Evolutionary conservation across 495 filamentous ascomycete genomes (phyloP).

Genomic region (Penicillium mononematosum): DNA sequence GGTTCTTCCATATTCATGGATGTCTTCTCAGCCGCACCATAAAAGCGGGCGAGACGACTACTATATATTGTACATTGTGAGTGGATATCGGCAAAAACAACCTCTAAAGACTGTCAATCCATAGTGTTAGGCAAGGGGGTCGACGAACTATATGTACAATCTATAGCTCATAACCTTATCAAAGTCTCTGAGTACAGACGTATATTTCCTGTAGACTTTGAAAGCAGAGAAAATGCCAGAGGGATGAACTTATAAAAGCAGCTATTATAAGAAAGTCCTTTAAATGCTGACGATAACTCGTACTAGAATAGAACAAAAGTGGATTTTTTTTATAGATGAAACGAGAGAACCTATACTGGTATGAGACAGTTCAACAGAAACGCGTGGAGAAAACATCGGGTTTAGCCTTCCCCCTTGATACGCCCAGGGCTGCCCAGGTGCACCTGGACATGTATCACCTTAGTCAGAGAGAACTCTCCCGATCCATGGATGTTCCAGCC

Average conservation of each 20-base stretch:
- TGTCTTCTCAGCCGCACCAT: neutral
- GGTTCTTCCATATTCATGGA: no score
- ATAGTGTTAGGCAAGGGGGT: neutral
- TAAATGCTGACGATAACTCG: neutral
- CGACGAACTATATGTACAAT: neutral
- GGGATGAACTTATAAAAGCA: neutral
- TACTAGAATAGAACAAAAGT: neutral
- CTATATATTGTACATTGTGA: neutral
- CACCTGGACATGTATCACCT: neutral
- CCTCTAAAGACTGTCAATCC: neutral
- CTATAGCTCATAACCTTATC: neutral
- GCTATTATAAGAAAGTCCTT: neutral
- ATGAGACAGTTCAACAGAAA: constrained; percentile 21
- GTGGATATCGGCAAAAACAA: neutral
- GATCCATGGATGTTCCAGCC: neutral
- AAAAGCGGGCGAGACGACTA: neutral
- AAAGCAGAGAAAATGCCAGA: neutral
- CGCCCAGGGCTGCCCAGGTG: neutral
- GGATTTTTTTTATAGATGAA: constrained; percentile 1
- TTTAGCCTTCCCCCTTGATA: constrained; percentile 16
- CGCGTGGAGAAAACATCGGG: constrained; percentile 14
- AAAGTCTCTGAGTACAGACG: neutral
- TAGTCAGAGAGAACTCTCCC: constrained; percentile 9
- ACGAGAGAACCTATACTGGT: constrained; percentile 3
- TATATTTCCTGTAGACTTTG: neutral